A percentile compares a stretch with the other conserved stretches of the same genome.
phyloP scores from a whole-genome alignment of 345 rosid genomes.

The Hirschfeldia incana region DNA sequence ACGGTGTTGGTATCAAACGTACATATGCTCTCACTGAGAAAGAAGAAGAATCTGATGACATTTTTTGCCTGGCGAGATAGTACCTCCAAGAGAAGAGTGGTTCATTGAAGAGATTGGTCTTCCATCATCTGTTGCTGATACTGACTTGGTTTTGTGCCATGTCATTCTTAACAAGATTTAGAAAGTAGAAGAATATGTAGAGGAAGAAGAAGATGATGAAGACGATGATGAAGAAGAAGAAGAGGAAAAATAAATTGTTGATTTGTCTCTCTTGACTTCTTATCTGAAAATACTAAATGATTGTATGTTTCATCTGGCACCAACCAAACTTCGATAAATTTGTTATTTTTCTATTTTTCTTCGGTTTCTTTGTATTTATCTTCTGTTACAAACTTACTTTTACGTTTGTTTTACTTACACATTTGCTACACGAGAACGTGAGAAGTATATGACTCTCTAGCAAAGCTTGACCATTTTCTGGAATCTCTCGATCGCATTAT shows the following conservation, averaged over 20 bases:
- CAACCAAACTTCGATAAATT: no score
- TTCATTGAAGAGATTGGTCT: not conserved
- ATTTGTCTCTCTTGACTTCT: not conserved
- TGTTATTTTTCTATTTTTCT: no score
- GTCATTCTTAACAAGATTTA: not conserved
- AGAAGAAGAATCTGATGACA: not conserved
- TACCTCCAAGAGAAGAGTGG: not conserved
- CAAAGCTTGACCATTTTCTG: no score
- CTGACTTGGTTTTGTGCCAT: not conserved
- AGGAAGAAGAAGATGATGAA: not conserved
- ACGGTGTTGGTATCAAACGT: not conserved
- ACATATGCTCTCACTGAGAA: not conserved
- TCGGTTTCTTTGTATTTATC: no score
- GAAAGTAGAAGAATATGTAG: not conserved
- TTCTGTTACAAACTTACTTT: no score
- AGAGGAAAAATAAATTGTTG: not conserved
- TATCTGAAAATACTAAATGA: not conserved
- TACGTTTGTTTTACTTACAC: no score
- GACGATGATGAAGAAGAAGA: not conserved
- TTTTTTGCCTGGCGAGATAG: not conserved
- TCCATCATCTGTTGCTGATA: not conserved
- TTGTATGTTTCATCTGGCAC: not conserved
- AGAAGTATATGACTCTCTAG: no score
- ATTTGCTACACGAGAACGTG: no score
- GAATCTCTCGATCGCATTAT: no score